Base-by-base conservation (phyloP, 108 stramenopile species). In the Discostella stelligeroides region DNA sequence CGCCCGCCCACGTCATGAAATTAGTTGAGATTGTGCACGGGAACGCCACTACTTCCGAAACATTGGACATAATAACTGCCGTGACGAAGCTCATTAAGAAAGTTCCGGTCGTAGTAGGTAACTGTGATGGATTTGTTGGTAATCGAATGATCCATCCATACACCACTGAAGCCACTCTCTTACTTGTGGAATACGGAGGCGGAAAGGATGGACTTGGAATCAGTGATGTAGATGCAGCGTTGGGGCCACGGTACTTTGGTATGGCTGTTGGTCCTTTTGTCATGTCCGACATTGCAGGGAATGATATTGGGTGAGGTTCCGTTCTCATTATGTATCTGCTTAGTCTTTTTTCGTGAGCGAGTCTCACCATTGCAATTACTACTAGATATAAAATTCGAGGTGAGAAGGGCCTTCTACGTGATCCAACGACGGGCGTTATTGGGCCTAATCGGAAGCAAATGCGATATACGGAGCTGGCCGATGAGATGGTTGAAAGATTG, bases 81-180 rank as follows among this genome's bases (percentile, higher is more conserved):
- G 43, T 95, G 25, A 95, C 90, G 41, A 97, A 96, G 65, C 82
- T 72, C 5, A 90, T 99, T 41, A 79, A 85, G 56, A 99, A 99
- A 84, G 82, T 86, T 66, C 94, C 94, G 24, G 97, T 99, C 18
- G 86, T 95, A 2, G 98, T 97, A 15, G 97, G 97, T 14, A 98
- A 99, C 73, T 98, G 96, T 70, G 89, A 96, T 84, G 98, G 98
- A 7, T 99, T 99, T 72, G 95, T 98, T 48, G 98, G 97, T 40
- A 99, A 99, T 79, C 91, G 98, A 42, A 88, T 98, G 92, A 60
- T 98, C 66, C 76, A 84, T 49, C 92, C 94, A n/a, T 95, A 96
- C 68, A 72, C 84, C 10, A 72, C 84, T 14, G 97, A 97, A 69
- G 72, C 90, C 3, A 63, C 69, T 18, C 68, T 90, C 20, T 29